These are phyloP conservation scores for Apiosordaria backusii DNA, from an alignment of 495 filamentous ascomycete species.

Conservation along the genomic window DNA sequence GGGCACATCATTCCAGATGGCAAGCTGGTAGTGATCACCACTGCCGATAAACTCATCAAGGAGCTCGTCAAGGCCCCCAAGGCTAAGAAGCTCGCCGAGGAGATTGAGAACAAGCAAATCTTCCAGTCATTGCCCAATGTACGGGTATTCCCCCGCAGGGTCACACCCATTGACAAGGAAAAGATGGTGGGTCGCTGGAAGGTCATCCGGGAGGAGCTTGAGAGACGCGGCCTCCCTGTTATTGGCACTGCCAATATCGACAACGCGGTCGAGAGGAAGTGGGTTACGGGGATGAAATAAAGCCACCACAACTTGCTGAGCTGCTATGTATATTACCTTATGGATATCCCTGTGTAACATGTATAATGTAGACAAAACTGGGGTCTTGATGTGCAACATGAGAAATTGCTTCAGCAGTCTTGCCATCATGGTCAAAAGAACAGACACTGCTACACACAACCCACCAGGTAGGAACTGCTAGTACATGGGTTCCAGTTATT, in stretches of 20 bases:
- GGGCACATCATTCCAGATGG: conserved; percentile 70
- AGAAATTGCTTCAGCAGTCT: not conserved
- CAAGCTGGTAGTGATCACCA: conserved; percentile 51
- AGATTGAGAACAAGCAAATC: conserved; percentile 38
- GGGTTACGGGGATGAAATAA: conserved; percentile 24
- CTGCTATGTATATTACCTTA: conserved; percentile 3
- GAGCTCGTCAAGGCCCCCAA: conserved; percentile 55
- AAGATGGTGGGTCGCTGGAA: conserved; percentile 78
- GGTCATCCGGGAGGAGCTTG: conserved; percentile 70
- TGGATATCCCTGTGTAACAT: conserved; percentile 18
- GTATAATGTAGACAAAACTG: conserved; percentile 23
- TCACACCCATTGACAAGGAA: conserved; percentile 67
- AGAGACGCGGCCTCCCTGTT: conserved; percentile 55
- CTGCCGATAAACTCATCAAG: conserved; percentile 53
- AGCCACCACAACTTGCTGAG: not conserved
- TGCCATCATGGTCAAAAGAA: not conserved
- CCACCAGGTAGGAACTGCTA: no score
- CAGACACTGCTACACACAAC: no score
- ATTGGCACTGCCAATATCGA: conserved; percentile 32
- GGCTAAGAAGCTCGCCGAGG: conserved; percentile 50
- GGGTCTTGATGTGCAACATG: not conserved
- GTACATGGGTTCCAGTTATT: no score
- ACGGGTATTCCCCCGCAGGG: conserved; percentile 54
- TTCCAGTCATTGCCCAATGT: conserved; percentile 65
- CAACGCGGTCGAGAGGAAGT: conserved; percentile 31